A percentile compares a stretch with the other conserved stretches of the same genome.
Evolutionary conservation across 106 monocot genomes (phyloP).

Genomic region (Dioscorea alata): DNA sequence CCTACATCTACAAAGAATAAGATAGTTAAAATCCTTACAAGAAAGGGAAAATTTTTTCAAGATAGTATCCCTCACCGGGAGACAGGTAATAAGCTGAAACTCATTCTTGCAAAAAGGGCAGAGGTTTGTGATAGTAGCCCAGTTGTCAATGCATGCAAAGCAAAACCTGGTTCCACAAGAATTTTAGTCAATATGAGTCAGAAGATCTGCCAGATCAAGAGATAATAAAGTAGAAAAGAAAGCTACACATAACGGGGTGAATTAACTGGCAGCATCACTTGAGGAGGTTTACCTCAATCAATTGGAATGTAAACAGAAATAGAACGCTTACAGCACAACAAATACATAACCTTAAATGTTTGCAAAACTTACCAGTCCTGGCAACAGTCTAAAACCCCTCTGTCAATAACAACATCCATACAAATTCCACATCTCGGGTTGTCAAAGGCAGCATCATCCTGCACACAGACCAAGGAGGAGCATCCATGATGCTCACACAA

Average conservation of each 20-base stretch:
- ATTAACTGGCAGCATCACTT: not conserved
- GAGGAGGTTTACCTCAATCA: not conserved
- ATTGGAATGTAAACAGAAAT: not conserved
- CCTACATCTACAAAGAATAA: not conserved
- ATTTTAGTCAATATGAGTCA: not conserved
- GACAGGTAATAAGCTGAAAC: conserved; percentile 81
- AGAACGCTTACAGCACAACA: not conserved
- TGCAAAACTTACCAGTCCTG: conserved; percentile 72
- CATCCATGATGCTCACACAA: no score
- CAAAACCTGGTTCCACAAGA: conserved; percentile 67
- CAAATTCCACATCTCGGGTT: conserved; percentile 85
- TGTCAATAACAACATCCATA: conserved; percentile 77
- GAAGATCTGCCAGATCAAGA: not conserved
- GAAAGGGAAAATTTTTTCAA: not conserved
- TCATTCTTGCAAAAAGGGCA: conserved; percentile 93
- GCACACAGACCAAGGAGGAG: not conserved
- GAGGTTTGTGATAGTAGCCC: conserved; percentile 88
- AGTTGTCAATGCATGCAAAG: conserved; percentile 95
- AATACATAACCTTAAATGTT: not conserved
- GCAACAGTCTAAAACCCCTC: conserved; percentile 86
- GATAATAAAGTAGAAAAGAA: not conserved
- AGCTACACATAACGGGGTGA: not conserved
- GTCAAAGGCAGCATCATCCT: conserved; percentile 56
- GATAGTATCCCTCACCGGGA: conserved; percentile 58
- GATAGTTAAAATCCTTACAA: not conserved